Percentiles rank a stretch among this genome's conserved stretches.
phyloP scores from a whole-genome alignment of 2,329 filamentous ascomycete genomes.

The Claviceps purpurea region DNA sequence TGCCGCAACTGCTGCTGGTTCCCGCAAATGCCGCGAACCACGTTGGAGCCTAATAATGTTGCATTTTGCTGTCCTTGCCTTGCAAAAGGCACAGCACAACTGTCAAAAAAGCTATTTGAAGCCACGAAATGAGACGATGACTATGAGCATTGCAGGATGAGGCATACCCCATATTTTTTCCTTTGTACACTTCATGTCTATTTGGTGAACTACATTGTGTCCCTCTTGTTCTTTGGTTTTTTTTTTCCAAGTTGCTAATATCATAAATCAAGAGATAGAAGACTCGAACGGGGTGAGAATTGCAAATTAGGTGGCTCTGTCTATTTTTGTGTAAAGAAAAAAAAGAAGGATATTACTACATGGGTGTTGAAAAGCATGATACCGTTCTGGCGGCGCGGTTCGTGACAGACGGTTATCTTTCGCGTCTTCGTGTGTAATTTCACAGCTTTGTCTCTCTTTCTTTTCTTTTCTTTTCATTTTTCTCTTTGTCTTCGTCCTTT shows the following conservation, averaged over 20 bases:
- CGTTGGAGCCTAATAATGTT: neutral
- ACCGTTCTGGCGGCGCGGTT: no score
- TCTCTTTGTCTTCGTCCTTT: no score
- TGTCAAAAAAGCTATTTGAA: constrained; percentile 8
- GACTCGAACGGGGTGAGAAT: neutral
- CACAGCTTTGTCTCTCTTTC: no score
- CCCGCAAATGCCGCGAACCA: neutral
- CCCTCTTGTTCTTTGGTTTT: neutral
- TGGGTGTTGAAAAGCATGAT: no score
- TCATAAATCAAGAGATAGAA: neutral
- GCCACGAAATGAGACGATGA: constrained; percentile 9
- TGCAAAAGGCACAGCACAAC: neutral
- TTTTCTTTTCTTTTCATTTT: no score
- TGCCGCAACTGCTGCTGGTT: neutral
- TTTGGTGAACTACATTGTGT: neutral
- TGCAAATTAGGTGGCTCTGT: neutral
- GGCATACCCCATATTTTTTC: constrained; percentile 2
- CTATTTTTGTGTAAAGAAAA: no score
- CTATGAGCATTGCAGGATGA: constrained; percentile 6
- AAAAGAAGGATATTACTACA: no score
- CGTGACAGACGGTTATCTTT: no score
- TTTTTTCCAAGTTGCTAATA: no score
- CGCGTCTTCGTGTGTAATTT: no score
- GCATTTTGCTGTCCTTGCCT: neutral
- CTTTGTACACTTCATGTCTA: constrained; percentile 5